Evolutionary conservation across 371 early-diverging fungal species (phyloP), one percentile per base, ranked within the genome.

Genomic region (Mortierella sp.): DNA sequence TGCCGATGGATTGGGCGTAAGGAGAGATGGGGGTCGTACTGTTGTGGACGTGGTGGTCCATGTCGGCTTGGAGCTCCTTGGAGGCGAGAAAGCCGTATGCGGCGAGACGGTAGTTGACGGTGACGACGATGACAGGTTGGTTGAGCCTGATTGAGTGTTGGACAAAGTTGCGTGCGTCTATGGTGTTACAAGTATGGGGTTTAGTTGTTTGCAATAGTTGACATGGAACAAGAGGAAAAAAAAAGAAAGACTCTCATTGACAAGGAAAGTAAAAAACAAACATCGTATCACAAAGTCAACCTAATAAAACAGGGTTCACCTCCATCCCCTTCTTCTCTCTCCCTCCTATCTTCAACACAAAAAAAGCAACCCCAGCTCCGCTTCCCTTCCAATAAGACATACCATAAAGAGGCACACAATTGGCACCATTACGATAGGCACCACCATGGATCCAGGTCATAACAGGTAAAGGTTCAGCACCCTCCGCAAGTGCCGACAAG

Each of bases 371-470:
- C n/a, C n/a, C n/a, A n/a, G n/a, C n/a, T n/a, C n/a, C n/a, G n/a
- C n/a, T n/a, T n/a, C n/a, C n/a, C n/a, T n/a, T 16, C 31, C 16
- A 55, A 14, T 0, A 1, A 21, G 13, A 21, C 37, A 34, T 79
- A 88, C 79, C 71, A 28, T 75, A 75, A 24, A 84, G 43, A 9
- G 74, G 74, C 8, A 64, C n/a, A 37, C 43, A 74, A 43, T 81
- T 82, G 19, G 71, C 71, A 1, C 86, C 86, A 37, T 70, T 61
- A 31, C 69, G 67, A 16, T 73, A 43, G 9, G 75, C 83, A 21
- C 83, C 86, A 9, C 86, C 86, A 53, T 82, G 77, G 40, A 88
- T 75, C 83, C 79, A 82, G 10, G 78, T 59, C 79, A 82, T 79
- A 64, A 82, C 83, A 0, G 83, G 83, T 0, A 79, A 19, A 8